Evolutionary conservation across 2,329 filamentous ascomycete species (phyloP).

Genomic region (Cercospora sojina): DNA sequence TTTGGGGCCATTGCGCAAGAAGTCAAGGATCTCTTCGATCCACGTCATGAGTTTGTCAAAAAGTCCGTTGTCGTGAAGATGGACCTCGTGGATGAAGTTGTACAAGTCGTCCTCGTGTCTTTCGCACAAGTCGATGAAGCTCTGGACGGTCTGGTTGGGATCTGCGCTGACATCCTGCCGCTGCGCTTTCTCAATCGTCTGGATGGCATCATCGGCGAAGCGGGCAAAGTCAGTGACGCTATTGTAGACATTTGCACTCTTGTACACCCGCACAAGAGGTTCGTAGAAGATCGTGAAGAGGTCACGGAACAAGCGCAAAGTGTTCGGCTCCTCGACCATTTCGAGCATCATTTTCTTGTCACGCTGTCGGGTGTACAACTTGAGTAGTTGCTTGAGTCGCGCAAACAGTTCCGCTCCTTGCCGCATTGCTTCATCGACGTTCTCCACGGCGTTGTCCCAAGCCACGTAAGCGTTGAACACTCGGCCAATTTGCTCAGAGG

Average conservation of each 20-base stretch:
- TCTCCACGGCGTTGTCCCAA: constrained; percentile 92
- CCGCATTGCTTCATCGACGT: constrained; percentile 82
- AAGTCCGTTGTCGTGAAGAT: constrained; percentile 92
- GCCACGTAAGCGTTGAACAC: constrained; percentile 94
- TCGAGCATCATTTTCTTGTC: constrained; percentile 98
- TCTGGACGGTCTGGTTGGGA: constrained; percentile 96
- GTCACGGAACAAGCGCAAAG: constrained; percentile 90
- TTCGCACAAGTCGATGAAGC: constrained; percentile 94
- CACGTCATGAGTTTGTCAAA: constrained; percentile 96
- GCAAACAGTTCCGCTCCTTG: constrained; percentile 91
- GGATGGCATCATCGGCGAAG: constrained; percentile 91
- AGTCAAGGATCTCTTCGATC: constrained; percentile 94
- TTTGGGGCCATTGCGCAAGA: constrained; percentile 76
- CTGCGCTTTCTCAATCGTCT: constrained; percentile 68
- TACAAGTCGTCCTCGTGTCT: constrained; percentile 97
- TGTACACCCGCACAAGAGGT: constrained; percentile 93
- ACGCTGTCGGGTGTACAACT: constrained; percentile 83
- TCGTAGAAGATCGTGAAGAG: constrained; percentile 99
- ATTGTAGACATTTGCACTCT: constrained; percentile 96
- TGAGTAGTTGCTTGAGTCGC: constrained; percentile 89
- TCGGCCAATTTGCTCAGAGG: constrained; percentile 71
- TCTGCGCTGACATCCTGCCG: constrained; percentile 84
- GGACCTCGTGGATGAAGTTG: constrained; percentile 98
- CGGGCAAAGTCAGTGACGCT: constrained; percentile 93
- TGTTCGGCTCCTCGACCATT: constrained; percentile 95